Evolutionary conservation across 2,329 filamentous ascomycete genomes (phyloP).

Genomic region (Fusarium pseudocircinatum): DNA sequence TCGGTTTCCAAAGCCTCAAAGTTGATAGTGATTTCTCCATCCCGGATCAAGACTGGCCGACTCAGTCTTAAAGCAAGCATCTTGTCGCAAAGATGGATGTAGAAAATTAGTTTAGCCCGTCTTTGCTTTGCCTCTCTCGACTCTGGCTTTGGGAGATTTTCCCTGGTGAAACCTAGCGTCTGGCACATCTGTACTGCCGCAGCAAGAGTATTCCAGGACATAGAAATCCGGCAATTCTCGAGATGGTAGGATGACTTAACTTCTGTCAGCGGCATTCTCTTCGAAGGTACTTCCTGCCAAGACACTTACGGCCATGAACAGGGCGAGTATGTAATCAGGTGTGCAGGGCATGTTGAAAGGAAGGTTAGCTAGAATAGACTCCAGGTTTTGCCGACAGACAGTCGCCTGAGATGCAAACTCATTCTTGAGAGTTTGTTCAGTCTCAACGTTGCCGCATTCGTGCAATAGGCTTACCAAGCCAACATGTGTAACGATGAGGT

Average conservation of each 20-base stretch:
- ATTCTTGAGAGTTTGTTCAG: background rate
- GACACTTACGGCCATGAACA: background rate
- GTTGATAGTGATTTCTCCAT: background rate
- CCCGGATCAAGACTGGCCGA: background rate
- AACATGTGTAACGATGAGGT: background rate
- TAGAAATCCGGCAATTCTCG: background rate
- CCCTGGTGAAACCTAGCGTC: background rate
- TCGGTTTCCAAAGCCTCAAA: background rate
- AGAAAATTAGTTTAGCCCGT: background rate
- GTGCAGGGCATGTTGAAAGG: conserved; percentile 1
- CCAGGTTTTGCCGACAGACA: background rate
- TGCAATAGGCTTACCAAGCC: background rate
- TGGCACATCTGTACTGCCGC: conserved; percentile 6
- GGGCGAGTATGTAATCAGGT: background rate
- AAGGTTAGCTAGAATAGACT: background rate
- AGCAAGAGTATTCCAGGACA: background rate
- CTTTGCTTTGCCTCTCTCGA: background rate
- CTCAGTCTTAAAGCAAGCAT: conserved; percentile 5
- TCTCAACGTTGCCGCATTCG: background rate
- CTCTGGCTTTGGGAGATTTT: background rate
- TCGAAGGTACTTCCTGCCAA: fast-evolving
- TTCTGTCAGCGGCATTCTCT: fast-evolving
- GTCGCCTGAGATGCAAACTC: background rate
- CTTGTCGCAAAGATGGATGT: conserved; percentile 3
- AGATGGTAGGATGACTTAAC: background rate